Conservation (phyloP, 805 yeast species). For the Naumovozyma castellii region DNA sequence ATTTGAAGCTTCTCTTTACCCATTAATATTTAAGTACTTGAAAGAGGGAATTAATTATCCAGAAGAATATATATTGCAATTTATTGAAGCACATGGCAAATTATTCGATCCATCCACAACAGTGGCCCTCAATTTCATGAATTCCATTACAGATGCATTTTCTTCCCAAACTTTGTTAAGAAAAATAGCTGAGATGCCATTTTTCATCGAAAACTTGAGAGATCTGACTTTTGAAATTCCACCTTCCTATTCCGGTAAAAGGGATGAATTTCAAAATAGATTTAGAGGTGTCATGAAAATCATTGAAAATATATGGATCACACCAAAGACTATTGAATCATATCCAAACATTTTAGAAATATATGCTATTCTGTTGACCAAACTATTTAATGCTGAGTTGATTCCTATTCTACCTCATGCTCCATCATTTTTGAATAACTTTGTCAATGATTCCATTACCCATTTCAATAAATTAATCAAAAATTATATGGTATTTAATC, state of each 20-base stretch:
- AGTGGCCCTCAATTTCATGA: constrained; percentile 24
- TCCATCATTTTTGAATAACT: constrained; percentile 16
- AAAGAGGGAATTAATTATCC: constrained; percentile 21
- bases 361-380: constrained; percentile 29
- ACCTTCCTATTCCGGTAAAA: background rate
- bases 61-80: constrained; percentile 25
- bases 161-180: constrained; percentile 17
- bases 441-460: constrained; percentile 2
- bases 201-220: constrained; percentile 19
- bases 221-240: background rate
- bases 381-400: constrained; percentile 29
- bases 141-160: constrained; percentile 16
- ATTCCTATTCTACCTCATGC: constrained; percentile 11
- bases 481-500: constrained; percentile 19
- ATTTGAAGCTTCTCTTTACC: constrained; percentile 28
- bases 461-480: constrained; percentile 20
- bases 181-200: constrained; percentile 23
- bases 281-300: constrained; percentile 28
- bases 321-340: constrained; percentile 20
- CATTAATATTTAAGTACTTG: constrained; percentile 28
- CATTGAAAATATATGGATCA: constrained; percentile 25
- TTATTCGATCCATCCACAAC: constrained; percentile 3
- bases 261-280: constrained; percentile 6
- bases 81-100: constrained; percentile 31
- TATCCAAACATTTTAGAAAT: constrained; percentile 24